phyloP scores from a whole-genome alignment of 148 eudicot genomes.

The Euryodendron excelsum region DNA sequence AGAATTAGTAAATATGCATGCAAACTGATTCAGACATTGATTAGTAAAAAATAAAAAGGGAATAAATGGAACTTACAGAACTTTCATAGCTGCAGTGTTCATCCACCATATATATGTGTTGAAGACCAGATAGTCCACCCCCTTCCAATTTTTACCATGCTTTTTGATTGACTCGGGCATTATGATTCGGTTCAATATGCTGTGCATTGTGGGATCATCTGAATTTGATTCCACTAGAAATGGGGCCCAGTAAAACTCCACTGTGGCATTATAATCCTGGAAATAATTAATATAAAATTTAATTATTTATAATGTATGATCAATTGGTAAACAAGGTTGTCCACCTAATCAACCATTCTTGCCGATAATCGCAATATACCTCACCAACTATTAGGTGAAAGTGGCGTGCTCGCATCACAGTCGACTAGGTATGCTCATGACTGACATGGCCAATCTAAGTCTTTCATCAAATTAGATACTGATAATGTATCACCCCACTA shows the following conservation, averaged over 20 bases:
- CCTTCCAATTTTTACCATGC: conserved; percentile 76
- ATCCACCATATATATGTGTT: conserved; percentile 99
- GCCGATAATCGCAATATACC: not conserved
- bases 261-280: conserved; percentile 92
- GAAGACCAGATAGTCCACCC: conserved; percentile 78
- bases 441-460: conserved; percentile 1
- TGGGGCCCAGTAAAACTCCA: conserved; percentile 99
- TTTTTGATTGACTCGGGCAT: conserved; percentile 78
- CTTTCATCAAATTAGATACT: not conserved
- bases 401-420: too few species aligned
- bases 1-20: too few species aligned
- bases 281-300: not conserved
- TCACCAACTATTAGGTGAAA: conserved; percentile 12
- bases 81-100: conserved; percentile 85
- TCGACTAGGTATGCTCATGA: too few species aligned
- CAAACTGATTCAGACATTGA: too few species aligned
- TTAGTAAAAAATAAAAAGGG: not conserved
- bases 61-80: conserved; percentile 53
- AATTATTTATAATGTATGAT: too few species aligned
- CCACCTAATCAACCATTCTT: not conserved
- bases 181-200: conserved; percentile 79
- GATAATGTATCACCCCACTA: too few species aligned
- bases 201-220: conserved; percentile 82
- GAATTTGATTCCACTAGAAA: conserved; percentile 94
- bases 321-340: not conserved